Conservation (phyloP, 2,329 filamentous ascomycete genomes). For the Pseudocercospora pini-densiflorae region DNA sequence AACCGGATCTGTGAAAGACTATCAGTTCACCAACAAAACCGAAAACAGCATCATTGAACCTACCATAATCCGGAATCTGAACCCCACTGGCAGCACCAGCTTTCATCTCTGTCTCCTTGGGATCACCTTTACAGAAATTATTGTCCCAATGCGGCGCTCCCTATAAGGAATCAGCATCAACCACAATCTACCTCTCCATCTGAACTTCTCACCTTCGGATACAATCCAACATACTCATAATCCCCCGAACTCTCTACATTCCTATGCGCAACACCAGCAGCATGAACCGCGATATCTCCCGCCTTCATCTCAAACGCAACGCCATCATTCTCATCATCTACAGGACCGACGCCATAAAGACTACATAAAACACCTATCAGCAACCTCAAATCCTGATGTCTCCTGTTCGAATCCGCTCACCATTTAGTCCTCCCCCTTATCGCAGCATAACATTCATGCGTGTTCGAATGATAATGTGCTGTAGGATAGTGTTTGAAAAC, state of each 20-base stretch:
- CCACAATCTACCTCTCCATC: not conserved
- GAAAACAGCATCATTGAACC: not conserved
- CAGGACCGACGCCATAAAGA: constrained; percentile 21
- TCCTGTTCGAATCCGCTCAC: too few species aligned
- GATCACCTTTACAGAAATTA: constrained; percentile 33
- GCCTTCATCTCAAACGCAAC: constrained; percentile 21
- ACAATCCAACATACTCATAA: constrained; percentile 37
- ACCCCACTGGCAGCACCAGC: constrained; percentile 10
- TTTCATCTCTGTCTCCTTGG: constrained; percentile 25
- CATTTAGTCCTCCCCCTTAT: constrained; percentile 27
- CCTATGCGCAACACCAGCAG: constrained; percentile 35
- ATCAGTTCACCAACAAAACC: not conserved
- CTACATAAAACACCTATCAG: not conserved
- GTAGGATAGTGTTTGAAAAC: constrained; percentile 30
- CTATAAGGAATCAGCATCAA: not conserved
- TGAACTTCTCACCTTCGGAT: constrained; percentile 28
- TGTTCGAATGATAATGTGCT: constrained; percentile 35
- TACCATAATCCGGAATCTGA: constrained; percentile 20
- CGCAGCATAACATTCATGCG: constrained; percentile 35
- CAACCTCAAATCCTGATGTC: too few species aligned
- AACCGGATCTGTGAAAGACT: constrained; percentile 19
- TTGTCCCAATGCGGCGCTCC: constrained; percentile 33
- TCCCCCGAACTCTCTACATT: constrained; percentile 29
- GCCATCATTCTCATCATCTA: constrained; percentile 16
- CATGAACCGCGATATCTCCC: constrained; percentile 25